Base-by-base conservation (phyloP, 2,329 filamentous ascomycete species). In the Clonostachys chloroleuca region DNA sequence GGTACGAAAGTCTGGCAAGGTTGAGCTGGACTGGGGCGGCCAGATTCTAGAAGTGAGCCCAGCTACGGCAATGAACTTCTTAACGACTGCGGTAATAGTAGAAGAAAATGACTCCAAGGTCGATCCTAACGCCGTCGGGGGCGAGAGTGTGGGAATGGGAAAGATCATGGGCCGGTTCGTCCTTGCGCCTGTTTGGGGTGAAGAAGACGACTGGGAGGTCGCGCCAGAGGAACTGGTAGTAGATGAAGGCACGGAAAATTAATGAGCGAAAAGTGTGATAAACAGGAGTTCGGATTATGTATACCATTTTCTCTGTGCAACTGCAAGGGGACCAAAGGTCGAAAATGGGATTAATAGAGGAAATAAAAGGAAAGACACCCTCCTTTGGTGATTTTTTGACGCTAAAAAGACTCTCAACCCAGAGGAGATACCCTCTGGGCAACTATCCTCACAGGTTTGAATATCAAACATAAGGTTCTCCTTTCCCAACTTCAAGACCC, bases 11-110 rank as follows among this genome's bases (percentile, higher is more conserved):
- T 84, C 80, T 9, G 82, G 82, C 51, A 78, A 76, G 49, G 76
- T 82, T 3, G 79, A 84, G 61, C 65, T 86, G 34, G 75, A 77
- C 61, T 86, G 81, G 80, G 82, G 82, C 44, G 81, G 81, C 24
- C 73, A 72, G 50, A 69, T 65, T 35, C 68, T 84, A 47, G 71
- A 77, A 54, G 65, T 84, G 52, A 67, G 66, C 35, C 66, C 70
- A 4, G 79, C 76, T 17, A 70, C 75, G 12, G 75, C 74, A 45
- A 73, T 75, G 24, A 73, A 74, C 52, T 84, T 83, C 56, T 54
- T 82, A 50, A 81, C 77, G 12, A 78, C 77, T 37, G 79, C 79
- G 3, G 75, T 83, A 44, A 72, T 86, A 46, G 68, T 83, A 8
- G 80, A 84, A 57, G 72, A 80, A 54, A 72, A 72, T 37, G 77